Evolutionary conservation across 108 stramenopile genomes (phyloP).

Genomic region (Epithemia pelagica): DNA sequence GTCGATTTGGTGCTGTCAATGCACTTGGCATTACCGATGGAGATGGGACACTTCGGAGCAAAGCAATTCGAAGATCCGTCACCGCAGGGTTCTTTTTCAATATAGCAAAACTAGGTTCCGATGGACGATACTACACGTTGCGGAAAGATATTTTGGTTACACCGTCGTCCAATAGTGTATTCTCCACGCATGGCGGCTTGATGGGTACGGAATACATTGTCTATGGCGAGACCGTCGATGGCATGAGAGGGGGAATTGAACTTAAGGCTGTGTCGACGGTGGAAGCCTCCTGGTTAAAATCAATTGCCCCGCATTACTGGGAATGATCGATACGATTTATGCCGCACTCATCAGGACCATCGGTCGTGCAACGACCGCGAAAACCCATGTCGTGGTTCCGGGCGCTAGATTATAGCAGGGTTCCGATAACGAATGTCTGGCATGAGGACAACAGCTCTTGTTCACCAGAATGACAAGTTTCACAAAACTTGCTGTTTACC

Average conservation of each 20-base stretch:
- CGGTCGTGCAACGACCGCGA: no score
- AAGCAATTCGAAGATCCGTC: slow-evolving; percentile 72
- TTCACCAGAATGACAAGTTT: no score
- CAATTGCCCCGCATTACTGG: slow-evolving; percentile 98
- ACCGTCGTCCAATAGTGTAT: slow-evolving; percentile 52
- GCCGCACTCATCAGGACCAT: no score
- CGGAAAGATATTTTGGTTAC: slow-evolving; percentile 67
- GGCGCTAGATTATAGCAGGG: no score
- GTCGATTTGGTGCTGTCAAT: slow-evolving; percentile 34
- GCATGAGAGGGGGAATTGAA: slow-evolving; percentile 72
- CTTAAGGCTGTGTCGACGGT: slow-evolving; percentile 80
- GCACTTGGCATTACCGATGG: slow-evolving; percentile 35
- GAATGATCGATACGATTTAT: slow-evolving; percentile 12
- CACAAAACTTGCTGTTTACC: no score
- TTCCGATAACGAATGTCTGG: no score
- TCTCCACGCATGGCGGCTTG: slow-evolving; percentile 49
- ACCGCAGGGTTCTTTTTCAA: slow-evolving; percentile 93
- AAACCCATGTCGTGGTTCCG: no score
- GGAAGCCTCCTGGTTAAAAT: slow-evolving; percentile 90
- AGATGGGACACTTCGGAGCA: slow-evolving; percentile 39
- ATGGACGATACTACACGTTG: slow-evolving; percentile 91
- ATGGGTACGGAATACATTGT: slow-evolving; percentile 62
- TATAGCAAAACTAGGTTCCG: slow-evolving; percentile 84
- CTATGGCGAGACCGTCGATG: slow-evolving; percentile 76
- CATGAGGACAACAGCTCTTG: no score